Conservation (phyloP, 176 grass and related monocot genomes). For the Raddia distichophylla region DNA sequence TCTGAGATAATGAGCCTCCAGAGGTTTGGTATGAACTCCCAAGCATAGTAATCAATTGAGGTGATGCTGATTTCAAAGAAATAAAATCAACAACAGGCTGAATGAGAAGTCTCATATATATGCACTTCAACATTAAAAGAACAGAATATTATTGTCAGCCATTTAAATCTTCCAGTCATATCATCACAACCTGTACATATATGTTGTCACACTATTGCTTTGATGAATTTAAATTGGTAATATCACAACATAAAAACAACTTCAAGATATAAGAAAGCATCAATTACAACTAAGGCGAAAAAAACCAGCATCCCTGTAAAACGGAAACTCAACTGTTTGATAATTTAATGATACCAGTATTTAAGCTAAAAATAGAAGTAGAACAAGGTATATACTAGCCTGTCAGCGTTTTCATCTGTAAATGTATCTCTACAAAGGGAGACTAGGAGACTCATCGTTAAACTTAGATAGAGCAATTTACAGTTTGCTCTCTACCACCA, state of each 20-base stretch:
- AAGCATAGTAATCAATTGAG: slow-evolving; percentile 87
- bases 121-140: neutral
- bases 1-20: slow-evolving; percentile 78
- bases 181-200: slow-evolving; percentile 27
- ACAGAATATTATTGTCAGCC: neutral
- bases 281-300: neutral
- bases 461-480: neutral
- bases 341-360: neutral
- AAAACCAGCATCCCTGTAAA: neutral
- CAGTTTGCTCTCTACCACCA: neutral
- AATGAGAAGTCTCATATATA: slow-evolving; percentile 20
- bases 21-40: slow-evolving; percentile 82
- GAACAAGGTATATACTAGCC: neutral
- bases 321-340: neutral
- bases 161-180: neutral
- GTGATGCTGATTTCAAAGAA: slow-evolving; percentile 45
- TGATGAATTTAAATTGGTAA: slow-evolving; percentile 17
- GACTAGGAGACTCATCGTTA: neutral
- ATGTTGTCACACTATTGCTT: slow-evolving; percentile 20
- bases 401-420: neutral
- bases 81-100: neutral
- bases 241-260: neutral
- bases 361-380: slow-evolving; percentile 4
- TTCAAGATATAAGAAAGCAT: neutral
- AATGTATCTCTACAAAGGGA: neutral